Percentiles rank a stretch among this genome's conserved stretches.
Evolutionary conservation across 208 protist species (phyloP).

Genomic region (Wallacemonas sp.): DNA sequence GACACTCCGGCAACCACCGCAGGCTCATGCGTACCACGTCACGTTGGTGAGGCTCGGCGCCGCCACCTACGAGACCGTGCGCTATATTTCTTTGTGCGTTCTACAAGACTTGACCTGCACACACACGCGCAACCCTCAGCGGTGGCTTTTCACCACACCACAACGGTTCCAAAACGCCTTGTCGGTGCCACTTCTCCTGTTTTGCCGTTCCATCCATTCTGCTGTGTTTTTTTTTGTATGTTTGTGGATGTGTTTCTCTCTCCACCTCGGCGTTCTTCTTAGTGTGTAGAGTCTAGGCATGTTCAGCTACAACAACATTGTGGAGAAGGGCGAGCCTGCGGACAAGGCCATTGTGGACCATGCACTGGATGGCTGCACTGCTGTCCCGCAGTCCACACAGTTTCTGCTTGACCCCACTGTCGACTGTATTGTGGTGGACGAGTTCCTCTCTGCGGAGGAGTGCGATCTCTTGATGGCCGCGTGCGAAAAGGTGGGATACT

Average conservation of each 20-base stretch:
- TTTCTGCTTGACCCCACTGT: conserved; percentile 16
- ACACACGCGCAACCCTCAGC: no score
- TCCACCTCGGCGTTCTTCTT: not conserved
- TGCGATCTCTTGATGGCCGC: conserved; percentile 63
- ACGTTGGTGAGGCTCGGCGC: no score
- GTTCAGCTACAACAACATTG: conserved; percentile 89
- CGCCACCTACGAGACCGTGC: no score
- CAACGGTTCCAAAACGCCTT: no score
- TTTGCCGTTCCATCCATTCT: no score
- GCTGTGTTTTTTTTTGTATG: conserved; percentile 15
- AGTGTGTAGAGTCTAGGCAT: conserved; percentile 8
- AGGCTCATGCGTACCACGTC: no score
- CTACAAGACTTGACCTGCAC: no score
- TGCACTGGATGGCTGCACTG: conserved; percentile 17
- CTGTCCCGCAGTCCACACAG: conserved; percentile 17
- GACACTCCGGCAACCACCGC: no score
- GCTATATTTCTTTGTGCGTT: no score
- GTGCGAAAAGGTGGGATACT: conserved; percentile 78
- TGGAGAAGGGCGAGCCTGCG: conserved; percentile 71
- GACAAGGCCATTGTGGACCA: conserved; percentile 74
- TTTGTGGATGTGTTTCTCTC: conserved; percentile 8
- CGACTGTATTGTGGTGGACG: conserved; percentile 79
- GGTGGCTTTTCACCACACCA: no score
- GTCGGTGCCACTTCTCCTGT: no score
- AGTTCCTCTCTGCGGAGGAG: conserved; percentile 69